Conservation (phyloP, 805 yeast species). For the Sugiyamaella chiloensis region DNA sequence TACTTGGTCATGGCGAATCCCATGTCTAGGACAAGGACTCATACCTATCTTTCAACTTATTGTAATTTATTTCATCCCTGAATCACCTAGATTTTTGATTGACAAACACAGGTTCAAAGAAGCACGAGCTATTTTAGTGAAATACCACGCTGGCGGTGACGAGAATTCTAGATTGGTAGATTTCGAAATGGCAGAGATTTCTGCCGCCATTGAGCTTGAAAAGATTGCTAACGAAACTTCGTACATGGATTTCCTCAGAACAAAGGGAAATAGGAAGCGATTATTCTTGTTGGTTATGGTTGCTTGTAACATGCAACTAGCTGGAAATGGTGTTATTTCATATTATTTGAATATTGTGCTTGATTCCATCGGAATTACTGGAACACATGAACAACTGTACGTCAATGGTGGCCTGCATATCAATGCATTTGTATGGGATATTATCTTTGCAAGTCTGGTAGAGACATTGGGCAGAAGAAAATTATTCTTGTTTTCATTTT, state of each 20-base stretch:
- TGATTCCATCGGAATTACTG: conserved; percentile 50
- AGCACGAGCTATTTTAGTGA: conserved; percentile 34
- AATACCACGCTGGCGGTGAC: conserved; percentile 20
- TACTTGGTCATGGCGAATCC: conserved; percentile 66
- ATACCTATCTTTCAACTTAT: conserved; percentile 55
- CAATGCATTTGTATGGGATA: conserved; percentile 10
- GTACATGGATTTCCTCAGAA: conserved; percentile 9
- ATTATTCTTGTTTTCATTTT: conserved; percentile 10
- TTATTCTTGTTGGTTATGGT: conserved; percentile 5
- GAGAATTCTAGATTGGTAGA: conserved; percentile 6
- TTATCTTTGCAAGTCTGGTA: conserved; percentile 16
- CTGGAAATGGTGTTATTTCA: conserved; percentile 17
- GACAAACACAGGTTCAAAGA: conserved; percentile 53
- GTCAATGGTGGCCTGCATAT: conserved; percentile 16
- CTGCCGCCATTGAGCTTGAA: conserved; percentile 10
- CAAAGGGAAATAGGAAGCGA: conserved; percentile 11
- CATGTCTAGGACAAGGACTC: conserved; percentile 64
- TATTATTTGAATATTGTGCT: conserved; percentile 52
- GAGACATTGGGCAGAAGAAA: conserved; percentile 16
- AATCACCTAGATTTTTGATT: conserved; percentile 55
- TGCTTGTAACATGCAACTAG: conserved; percentile 9
- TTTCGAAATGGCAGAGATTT: conserved; percentile 18
- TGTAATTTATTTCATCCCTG: conserved; percentile 19
- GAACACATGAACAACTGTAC: conserved; percentile 15
- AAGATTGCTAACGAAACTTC: background rate